A percentile compares a stretch with the other conserved stretches of the same genome.
Evolutionary conservation across 2,329 filamentous ascomycete genomes (phyloP).

Genomic region (Curvularia hawaiiensis): DNA sequence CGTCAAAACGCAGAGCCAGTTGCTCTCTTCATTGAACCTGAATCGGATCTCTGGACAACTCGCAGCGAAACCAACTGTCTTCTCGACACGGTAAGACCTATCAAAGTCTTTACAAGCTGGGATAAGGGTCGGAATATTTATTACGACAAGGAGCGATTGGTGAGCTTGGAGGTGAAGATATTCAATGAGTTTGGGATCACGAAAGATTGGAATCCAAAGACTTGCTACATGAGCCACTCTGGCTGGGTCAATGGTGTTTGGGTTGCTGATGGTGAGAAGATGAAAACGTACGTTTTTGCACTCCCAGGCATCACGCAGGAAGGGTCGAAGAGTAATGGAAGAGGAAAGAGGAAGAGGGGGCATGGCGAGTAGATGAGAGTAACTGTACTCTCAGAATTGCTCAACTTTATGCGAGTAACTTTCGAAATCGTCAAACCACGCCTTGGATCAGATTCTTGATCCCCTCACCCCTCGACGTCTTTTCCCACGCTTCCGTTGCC

Average conservation of each 20-base stretch:
- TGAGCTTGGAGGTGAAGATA: constrained; percentile 18
- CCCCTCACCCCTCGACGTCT: constrained; percentile 37
- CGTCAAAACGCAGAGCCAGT: constrained; percentile 2
- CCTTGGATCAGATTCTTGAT: constrained; percentile 44
- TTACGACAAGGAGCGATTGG: constrained; percentile 15
- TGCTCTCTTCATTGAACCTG: constrained; percentile 17
- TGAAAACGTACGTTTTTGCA: constrained; percentile 13
- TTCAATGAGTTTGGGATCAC: neutral
- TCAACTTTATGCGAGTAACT: neutral
- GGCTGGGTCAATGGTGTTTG: constrained; percentile 27
- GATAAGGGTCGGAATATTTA: constrained; percentile 9
- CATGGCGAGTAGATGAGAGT: neutral
- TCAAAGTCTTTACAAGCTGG: constrained; percentile 23
- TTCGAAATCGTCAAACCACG: constrained; percentile 22
- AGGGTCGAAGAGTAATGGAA: neutral
- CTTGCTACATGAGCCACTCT: constrained; percentile 6
- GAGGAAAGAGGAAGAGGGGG: neutral
- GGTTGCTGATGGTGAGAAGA: constrained; percentile 7
- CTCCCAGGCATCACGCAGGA: constrained; percentile 3
- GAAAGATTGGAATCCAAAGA: neutral
- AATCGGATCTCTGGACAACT: constrained; percentile 3
- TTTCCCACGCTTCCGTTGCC: constrained; percentile 40
- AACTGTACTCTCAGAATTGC: no score
- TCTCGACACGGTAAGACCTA: neutral
- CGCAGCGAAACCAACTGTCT: neutral